These are phyloP conservation scores for Stellera chamaejasme DNA, from an alignment of 345 rosid species.

Conservation along the genomic window DNA sequence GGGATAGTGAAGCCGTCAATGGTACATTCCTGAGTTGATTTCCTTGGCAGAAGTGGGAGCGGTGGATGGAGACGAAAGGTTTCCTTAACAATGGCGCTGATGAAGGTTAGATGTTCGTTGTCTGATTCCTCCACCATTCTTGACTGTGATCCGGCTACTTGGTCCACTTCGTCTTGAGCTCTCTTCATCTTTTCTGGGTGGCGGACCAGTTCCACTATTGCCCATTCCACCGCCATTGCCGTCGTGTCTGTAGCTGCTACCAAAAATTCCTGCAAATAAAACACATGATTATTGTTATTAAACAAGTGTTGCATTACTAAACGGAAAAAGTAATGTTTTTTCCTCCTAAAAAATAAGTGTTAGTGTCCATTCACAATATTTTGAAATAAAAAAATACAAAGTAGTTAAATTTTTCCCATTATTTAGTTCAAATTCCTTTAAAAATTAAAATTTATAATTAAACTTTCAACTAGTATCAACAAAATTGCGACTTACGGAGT, in stretches of 20 bases:
- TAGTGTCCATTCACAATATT: too few species aligned
- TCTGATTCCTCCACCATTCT: constrained; percentile 25
- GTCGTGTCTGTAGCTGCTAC: constrained; percentile 30
- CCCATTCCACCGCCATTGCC: constrained; percentile 24
- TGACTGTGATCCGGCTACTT: constrained; percentile 16
- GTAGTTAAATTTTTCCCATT: too few species aligned
- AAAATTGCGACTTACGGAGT: too few species aligned
- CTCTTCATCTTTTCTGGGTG: constrained; percentile 9
- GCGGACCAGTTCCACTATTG: constrained; percentile 20
- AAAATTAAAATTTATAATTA: too few species aligned
- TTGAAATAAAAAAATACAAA: too few species aligned
- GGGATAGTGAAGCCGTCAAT: constrained; percentile 17
- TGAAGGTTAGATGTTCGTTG: constrained; percentile 16
- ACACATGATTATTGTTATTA: too few species aligned
- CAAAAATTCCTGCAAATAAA: constrained; percentile 13
- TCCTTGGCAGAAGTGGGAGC: constrained; percentile 12
- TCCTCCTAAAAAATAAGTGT: too few species aligned
- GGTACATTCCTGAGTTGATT: constrained; percentile 14
- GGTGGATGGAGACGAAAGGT: constrained; percentile 22
- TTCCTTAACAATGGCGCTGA: constrained; percentile 22
- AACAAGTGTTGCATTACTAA: too few species aligned
- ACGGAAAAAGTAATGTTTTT: too few species aligned
- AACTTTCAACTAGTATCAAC: too few species aligned
- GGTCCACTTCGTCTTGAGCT: constrained; percentile 21
- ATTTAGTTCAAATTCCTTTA: too few species aligned